Evolutionary conservation across 208 protist species (phyloP), one percentile per base, ranked within the genome.

Genomic region (Endotrypanum monterogeii): DNA sequence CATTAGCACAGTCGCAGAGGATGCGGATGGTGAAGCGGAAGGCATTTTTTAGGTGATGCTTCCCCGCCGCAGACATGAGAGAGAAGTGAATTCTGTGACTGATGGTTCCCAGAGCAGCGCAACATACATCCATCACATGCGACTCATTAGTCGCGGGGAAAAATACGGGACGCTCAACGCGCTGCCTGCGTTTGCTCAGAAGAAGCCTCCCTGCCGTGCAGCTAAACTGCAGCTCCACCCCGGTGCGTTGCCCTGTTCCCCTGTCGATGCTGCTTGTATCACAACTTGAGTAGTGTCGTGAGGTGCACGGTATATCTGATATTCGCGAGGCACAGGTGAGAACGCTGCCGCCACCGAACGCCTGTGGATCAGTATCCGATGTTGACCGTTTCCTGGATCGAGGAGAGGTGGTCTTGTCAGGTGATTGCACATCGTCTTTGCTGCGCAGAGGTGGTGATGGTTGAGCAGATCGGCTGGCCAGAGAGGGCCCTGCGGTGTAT

Each of bases 51-150:
- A 74, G 67, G 75, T 76, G 51, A 58, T 78, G 67, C 3, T 60
- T 65, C 16, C 78, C 72, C 41, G 48, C 58, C 0, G 65, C 66
- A 7, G 9, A 44, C 78, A 74, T 69, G 50, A 71, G 73, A 6
- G 74, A 67, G n/a, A 71, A 55, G 74, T 78, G 67, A 20, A 86
- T 50, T 11, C 55, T 60, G 80, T 88, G 82, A 71, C 84, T 84
- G 14, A 88, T 28, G 5, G 82, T 75, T 5, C 80, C 78, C 0
- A 89, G 60, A 2, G 84, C 84, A 14, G 84, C 83, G 73, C 65
- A 79, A 69, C 77, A 79, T 11, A 81, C 61, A 57, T 54, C 66
- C 30, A 18, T 54, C 30, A 28, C 4, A 56, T 50, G 20, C 9
- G 35, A 37, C 25, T 30, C 30, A 30, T 3, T 14, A 25, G 1